These are phyloP conservation scores for Tilletia indica DNA, from an alignment of 1,284 basidiomycete species.

Conservation along the genomic window DNA sequence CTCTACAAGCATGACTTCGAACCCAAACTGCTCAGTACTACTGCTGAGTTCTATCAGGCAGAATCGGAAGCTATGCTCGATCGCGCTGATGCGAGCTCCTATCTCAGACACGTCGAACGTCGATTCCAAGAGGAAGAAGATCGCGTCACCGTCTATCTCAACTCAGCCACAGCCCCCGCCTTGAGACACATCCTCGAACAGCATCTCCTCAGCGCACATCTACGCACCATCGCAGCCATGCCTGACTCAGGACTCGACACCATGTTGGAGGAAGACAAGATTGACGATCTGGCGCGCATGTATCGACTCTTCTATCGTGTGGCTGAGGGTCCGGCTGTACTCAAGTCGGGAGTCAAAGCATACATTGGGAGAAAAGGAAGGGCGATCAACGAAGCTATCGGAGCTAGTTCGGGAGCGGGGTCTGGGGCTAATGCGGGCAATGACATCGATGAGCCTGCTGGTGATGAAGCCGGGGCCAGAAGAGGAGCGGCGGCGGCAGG, in stretches of 20 bases:
- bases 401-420: conserved; percentile 32
- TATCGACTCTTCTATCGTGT: conserved; percentile 77
- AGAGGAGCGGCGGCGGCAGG: conserved; percentile 18
- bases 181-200: conserved; percentile 76
- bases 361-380: conserved; percentile 76
- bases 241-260: conserved; percentile 78
- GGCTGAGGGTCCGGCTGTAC: conserved; percentile 61
- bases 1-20: conserved; percentile 86
- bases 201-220: conserved; percentile 74
- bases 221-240: conserved; percentile 74
- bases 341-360: conserved; percentile 72
- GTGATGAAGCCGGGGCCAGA: conserved; percentile 6
- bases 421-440: conserved; percentile 19
- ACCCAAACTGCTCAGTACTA: conserved; percentile 75
- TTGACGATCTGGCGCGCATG: conserved; percentile 74
- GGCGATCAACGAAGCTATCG: conserved; percentile 69
- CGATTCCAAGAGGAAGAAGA: conserved; percentile 81
- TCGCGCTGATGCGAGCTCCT: conserved; percentile 76
- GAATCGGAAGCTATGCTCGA: conserved; percentile 75
- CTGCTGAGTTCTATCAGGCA: conserved; percentile 72
- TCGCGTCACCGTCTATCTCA: conserved; percentile 85
- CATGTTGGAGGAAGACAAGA: conserved; percentile 81
- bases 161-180: conserved; percentile 69
- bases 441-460: conserved; percentile 18
- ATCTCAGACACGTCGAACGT: conserved; percentile 77